Percentiles rank a stretch among this genome's conserved stretches.
Conservation (phyloP, 2,329 filamentous ascomycete species). For the Simplicillium sp. region DNA sequence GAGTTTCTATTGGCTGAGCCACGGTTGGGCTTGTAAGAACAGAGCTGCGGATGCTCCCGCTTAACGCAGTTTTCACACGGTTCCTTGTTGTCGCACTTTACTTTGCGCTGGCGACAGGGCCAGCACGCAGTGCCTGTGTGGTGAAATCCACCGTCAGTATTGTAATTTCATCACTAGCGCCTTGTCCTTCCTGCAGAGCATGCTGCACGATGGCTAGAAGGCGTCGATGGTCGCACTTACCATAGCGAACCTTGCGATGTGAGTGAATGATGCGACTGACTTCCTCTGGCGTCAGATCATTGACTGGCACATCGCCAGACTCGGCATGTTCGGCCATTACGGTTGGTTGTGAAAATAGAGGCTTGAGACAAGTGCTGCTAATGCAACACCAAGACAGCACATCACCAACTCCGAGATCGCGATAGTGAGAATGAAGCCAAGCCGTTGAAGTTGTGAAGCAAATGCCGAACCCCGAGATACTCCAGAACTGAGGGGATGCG, state of each 20-base stretch:
- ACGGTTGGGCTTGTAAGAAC: constrained; percentile 57
- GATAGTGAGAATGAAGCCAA: constrained; percentile 6
- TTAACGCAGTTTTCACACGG: constrained; percentile 61
- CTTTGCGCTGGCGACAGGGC: constrained; percentile 59
- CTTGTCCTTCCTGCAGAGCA: too few relatives aligned
- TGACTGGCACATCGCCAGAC: constrained; percentile 35
- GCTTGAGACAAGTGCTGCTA: not conserved
- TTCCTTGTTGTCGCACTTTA: constrained; percentile 61
- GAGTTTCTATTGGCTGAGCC: constrained; percentile 26
- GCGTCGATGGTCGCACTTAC: constrained; percentile 29
- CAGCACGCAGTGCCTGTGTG: constrained; percentile 51
- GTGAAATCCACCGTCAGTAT: constrained; percentile 1
- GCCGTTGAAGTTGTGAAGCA: constrained; percentile 13
- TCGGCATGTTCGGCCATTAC: constrained; percentile 35
- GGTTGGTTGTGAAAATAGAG: not conserved
- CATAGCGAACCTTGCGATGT: constrained; percentile 59
- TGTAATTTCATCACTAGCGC: not conserved
- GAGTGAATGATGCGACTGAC: constrained; percentile 60
- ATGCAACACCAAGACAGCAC: not conserved
- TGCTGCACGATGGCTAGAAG: not conserved
- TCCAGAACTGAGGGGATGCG: constrained; percentile 9
- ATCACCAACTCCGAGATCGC: constrained; percentile 14
- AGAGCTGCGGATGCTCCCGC: constrained; percentile 53
- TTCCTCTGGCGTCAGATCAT: constrained; percentile 54
- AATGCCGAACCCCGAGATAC: constrained; percentile 27